Evolutionary conservation across 495 filamentous ascomycete genomes (phyloP), one percentile per base, ranked within the genome.

Genomic region (Lichenothelia convexa): DNA sequence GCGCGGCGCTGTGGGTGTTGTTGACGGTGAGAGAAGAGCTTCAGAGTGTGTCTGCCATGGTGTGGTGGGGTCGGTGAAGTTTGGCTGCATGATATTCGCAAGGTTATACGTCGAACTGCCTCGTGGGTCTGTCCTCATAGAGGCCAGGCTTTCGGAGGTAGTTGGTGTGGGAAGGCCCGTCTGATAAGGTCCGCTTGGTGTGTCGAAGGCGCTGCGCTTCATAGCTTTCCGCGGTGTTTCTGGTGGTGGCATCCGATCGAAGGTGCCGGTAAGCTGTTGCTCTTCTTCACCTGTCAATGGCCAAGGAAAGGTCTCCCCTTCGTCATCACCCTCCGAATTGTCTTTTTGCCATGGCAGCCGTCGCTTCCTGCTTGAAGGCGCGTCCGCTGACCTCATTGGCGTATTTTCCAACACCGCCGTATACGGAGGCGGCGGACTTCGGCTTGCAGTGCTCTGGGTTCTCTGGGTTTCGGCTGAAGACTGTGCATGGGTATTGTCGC

Each of bases 201-300:
- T 68, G 4, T 62, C 57, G 22, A 55, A 56, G 0, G 43, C 39
- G 19, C 60, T 54, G 0, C 61, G 66, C 31, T 62, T 58, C 20
- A 55, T 46, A 9, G 53, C 49, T 47, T 75, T 71, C 36, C 56
- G 50, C 3, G 62, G 61, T 21, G 62, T 65, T 33, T 64, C 51
- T 8, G 55, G 54, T 7, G 41, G 41, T 13, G 41, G 47, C 42
- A 56, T 58, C n/a, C n/a, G n/a, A 15, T 51, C 38, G 13, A 40
- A 33, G 5, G 24, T 31, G 20, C 31, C 32, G 7, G 22, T 39
- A 17, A 45, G 21, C 9, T 38, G 35, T 40, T 41, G 16, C 18
- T 43, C 38, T 13, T 43, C 46, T n/a, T 41, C 24, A 16, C 41
- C 45, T 3, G 35, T 48, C 7, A 44, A 36, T 8, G 31, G 18